phyloP scores from a whole-genome alignment of 2,329 filamentous ascomycete species.

The Cercospora nicotianae region DNA sequence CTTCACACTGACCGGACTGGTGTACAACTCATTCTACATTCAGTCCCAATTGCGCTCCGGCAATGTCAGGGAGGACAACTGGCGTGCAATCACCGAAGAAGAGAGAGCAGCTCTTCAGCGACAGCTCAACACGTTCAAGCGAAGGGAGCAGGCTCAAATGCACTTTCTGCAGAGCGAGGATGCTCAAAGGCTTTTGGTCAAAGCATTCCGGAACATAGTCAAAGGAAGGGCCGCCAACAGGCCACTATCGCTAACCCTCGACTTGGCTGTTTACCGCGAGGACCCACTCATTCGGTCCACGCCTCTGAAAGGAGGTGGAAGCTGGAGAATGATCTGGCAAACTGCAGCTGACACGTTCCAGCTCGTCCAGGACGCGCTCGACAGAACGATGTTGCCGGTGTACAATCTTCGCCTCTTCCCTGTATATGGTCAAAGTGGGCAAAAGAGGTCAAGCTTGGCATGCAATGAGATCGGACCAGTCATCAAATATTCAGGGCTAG shows the following conservation, averaged over 20 bases:
- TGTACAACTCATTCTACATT: slow-evolving; percentile 6
- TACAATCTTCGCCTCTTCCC: slow-evolving; percentile 1
- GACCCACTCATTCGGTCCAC: slow-evolving; percentile 23
- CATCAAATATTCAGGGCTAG: slow-evolving; percentile 4
- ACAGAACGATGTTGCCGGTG: slow-evolving; percentile 3
- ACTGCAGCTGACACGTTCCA: slow-evolving; percentile 7
- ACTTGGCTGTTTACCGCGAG: slow-evolving; percentile 1
- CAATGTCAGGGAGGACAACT: background rate
- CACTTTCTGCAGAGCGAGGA: slow-evolving; percentile 11
- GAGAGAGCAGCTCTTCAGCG: background rate
- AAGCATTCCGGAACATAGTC: slow-evolving; percentile 8
- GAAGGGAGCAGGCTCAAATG: slow-evolving; percentile 3
- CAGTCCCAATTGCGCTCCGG: background rate
- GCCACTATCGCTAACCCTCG: background rate
- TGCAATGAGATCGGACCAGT: slow-evolving; percentile 9
- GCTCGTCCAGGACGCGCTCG: slow-evolving; percentile 9
- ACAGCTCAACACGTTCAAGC: slow-evolving; percentile 6
- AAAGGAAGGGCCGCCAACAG: background rate
- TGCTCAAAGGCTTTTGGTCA: slow-evolving; percentile 1
- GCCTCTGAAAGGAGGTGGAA: slow-evolving; percentile 54
- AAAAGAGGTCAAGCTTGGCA: background rate
- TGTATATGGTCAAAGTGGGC: background rate
- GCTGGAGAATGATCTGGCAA: slow-evolving; percentile 35
- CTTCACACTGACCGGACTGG: slow-evolving; percentile 3
- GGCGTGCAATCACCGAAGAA: background rate